Evolutionary conservation across 2,329 filamentous ascomycete species (phyloP).

Genomic region (Colletotrichum sublineola): DNA sequence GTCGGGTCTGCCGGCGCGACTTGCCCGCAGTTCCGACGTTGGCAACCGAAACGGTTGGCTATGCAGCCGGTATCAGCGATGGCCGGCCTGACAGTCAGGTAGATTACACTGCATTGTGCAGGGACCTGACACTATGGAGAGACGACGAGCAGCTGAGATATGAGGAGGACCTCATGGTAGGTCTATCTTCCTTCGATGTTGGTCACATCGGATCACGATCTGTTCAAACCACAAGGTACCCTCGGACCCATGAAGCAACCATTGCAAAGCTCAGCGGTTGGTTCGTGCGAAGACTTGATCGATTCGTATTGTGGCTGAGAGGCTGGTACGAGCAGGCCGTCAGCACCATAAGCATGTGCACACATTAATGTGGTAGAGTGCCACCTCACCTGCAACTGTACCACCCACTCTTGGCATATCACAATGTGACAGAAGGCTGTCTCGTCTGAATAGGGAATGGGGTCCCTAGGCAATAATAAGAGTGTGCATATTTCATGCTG

Average conservation of each 20-base stretch:
- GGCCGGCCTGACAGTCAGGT: conserved; percentile 23
- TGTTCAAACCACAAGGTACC: conserved; percentile 16
- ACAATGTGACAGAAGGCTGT: conserved; percentile 31
- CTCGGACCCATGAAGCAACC: not conserved
- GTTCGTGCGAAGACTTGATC: not conserved
- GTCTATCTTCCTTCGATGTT: conserved; percentile 29
- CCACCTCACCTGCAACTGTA: conserved; percentile 23
- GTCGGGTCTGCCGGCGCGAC: conserved; percentile 40
- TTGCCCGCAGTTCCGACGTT: conserved; percentile 41
- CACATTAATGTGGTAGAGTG: conserved; percentile 15
- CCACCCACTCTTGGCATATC: conserved; percentile 36
- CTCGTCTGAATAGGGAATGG: conserved; percentile 26
- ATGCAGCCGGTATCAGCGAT: conserved; percentile 28
- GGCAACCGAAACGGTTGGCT: conserved; percentile 33
- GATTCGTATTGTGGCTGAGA: conserved; percentile 15
- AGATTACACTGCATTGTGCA: conserved; percentile 41
- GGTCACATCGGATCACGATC: conserved; percentile 38
- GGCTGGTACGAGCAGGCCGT: conserved; percentile 22
- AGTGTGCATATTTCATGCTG: conserved; percentile 37
- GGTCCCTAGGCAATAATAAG: conserved; percentile 25
- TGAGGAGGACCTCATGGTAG: conserved; percentile 29
- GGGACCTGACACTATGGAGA: conserved; percentile 37
- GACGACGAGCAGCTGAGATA: conserved; percentile 31
- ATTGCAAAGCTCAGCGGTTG: not conserved
- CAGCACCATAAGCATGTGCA: conserved; percentile 17